Base-by-base conservation (phyloP, 1,284 basidiomycete genomes). In the Cutaneotrichosporon sp. region DNA sequence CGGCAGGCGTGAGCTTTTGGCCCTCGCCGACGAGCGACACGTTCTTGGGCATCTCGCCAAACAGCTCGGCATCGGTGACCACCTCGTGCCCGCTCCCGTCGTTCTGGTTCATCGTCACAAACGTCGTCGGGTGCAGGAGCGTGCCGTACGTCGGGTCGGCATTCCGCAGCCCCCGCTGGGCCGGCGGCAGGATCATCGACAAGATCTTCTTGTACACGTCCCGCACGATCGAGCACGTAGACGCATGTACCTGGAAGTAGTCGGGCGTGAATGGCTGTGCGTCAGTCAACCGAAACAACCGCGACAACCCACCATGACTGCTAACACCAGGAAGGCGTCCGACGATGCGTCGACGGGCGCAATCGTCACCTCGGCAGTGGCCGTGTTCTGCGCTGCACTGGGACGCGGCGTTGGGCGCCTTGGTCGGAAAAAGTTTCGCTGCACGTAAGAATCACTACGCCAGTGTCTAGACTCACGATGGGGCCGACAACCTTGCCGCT, bases 231-330 rank as follows among this genome's bases (percentile, higher is more conserved):
- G 76, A 75, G 61, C 78, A 78, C 15, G 76, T 63, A 10, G 77
- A 73, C 22, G 74, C 70, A 52, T 79, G 70, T 18, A 74, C 71
- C 64, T 79, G 75, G 61, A 78, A 66, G 73, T 76, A 68, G 75
- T 79, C 77, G 20, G 77, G 73, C 10, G 75, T 66, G 62, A 79
- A 80, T 2, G 79, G 78, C 76, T 79, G 56, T 7, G 37, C 40
- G 10, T 17, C 14, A 23, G 8, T 9, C 7, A 4, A 26, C 34
- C 4, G 18, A 1, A 12, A 3, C 15, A 22, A n/a, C 26, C 13
- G 12, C 41, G 13, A 10, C 20, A 9, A 36, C 49, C 4, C 15
- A 55, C 54, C 58, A 59, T 59, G 54, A 59, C 58, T 1, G 58
- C 58, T 8, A 59, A 36, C 2, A 59, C 58, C 18, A 59, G 46